Evolutionary conservation across 768 basidiomycete genomes (phyloP).

Genomic region (Lactarius deliciosus): DNA sequence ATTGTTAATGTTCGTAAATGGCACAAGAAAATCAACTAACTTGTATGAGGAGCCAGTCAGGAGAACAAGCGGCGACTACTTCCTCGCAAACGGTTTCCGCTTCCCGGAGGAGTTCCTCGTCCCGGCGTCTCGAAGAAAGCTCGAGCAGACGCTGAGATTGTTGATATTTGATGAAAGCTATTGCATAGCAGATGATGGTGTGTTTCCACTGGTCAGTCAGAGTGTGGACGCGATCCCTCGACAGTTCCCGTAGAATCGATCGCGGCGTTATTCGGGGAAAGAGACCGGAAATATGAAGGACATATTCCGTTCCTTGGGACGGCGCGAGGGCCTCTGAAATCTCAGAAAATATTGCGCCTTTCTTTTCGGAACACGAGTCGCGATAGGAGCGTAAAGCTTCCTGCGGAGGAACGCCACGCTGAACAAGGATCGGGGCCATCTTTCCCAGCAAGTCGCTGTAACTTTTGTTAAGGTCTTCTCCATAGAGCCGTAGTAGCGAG

Average conservation of each 20-base stretch:
- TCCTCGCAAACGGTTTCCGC: neutral
- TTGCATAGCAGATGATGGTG: slow-evolving; percentile 3
- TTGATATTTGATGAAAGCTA: slow-evolving; percentile 15
- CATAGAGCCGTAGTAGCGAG: slow-evolving; percentile 8
- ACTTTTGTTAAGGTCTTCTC: slow-evolving; percentile 5
- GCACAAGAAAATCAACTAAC: neutral
- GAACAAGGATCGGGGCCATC: neutral
- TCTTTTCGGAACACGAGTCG: neutral
- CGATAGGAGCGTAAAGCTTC: neutral
- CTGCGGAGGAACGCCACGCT: neutral
- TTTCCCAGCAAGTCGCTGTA: neutral
- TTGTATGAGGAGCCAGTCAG: slow-evolving; percentile 23
- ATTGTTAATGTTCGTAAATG: neutral
- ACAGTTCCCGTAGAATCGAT: slow-evolving; percentile 25
- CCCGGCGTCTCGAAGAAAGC: neutral
- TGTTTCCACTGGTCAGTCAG: slow-evolving; percentile 1
- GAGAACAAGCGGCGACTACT: neutral
- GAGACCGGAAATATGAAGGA: neutral
- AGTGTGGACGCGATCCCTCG: slow-evolving; percentile 27
- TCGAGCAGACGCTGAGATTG: slow-evolving; percentile 14
- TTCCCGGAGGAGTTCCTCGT: slow-evolving; percentile 7
- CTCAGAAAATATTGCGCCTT: neutral
- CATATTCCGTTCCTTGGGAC: neutral
- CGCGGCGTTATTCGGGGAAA: slow-evolving; percentile 19
- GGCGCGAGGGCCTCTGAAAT: slow-evolving; percentile 3